Conservation (phyloP, 2,329 filamentous ascomycete genomes). For the Botrytis hyacinthi region DNA sequence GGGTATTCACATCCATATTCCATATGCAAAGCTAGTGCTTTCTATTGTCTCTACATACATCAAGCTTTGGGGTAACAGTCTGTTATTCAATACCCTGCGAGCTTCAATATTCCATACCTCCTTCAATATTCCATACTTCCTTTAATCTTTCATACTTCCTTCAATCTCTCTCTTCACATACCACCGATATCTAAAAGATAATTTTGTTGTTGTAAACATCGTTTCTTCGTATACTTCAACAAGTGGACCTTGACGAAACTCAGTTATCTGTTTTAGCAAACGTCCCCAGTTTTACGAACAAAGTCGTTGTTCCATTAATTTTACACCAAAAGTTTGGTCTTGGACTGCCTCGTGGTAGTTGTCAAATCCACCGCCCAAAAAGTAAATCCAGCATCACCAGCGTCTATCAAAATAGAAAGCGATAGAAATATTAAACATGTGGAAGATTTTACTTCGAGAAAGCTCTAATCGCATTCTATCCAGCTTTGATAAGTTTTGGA, state of each 20-base stretch:
- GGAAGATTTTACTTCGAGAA: background rate
- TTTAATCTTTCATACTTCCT: background rate
- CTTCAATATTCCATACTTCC: background rate
- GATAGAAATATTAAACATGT: background rate
- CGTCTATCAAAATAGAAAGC: background rate
- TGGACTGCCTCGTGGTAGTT: background rate
- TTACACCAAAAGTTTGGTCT: background rate
- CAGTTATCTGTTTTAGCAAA: background rate
- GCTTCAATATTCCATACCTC: background rate
- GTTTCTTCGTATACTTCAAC: background rate
- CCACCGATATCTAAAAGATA: background rate
- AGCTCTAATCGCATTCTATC: background rate
- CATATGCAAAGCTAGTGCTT: background rate
- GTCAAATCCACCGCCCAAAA: background rate
- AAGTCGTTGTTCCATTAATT: background rate
- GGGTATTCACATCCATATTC: background rate
- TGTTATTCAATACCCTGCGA: background rate
- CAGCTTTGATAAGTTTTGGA: background rate
- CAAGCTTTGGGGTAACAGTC: background rate
- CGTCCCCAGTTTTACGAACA: background rate
- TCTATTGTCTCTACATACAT: background rate
- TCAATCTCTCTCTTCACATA: background rate
- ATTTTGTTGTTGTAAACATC: background rate
- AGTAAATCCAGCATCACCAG: background rate
- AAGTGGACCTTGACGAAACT: background rate